Conservation (phyloP, 2,329 filamentous ascomycete genomes). For the Emmonsiellopsis sp. region DNA sequence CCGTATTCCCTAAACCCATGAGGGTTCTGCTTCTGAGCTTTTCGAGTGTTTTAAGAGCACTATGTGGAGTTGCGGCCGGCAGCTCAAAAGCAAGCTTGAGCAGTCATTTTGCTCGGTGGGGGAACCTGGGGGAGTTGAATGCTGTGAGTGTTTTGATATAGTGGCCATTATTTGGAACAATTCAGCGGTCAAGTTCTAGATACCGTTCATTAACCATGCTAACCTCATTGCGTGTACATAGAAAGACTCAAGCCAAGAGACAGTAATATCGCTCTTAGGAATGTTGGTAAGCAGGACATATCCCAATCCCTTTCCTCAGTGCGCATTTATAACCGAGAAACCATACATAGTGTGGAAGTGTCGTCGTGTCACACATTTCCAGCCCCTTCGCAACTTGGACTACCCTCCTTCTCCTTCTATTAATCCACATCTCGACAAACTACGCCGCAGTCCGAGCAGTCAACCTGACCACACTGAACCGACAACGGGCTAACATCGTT, state of each 20-base stretch:
- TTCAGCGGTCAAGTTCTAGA: neutral
- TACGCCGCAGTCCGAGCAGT: conserved; percentile 78
- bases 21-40: conserved; percentile 51
- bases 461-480: conserved; percentile 73
- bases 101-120: conserved; percentile 79
- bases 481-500: conserved; percentile 74
- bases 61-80: conserved; percentile 85
- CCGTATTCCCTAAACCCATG: conserved; percentile 54
- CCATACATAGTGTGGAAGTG: conserved; percentile 52
- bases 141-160: conserved; percentile 44
- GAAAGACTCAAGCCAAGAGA: conserved; percentile 93
- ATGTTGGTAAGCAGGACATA: conserved; percentile 52
- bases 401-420: conserved; percentile 61
- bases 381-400: conserved; percentile 64
- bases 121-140: conserved; percentile 87
- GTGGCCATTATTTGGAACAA: neutral
- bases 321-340: neutral
- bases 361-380: conserved; percentile 69
- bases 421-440: conserved; percentile 73
- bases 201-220: conserved; percentile 1
- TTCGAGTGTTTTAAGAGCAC: conserved; percentile 52
- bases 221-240: conserved; percentile 18
- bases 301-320: neutral
- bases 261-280: conserved; percentile 77
- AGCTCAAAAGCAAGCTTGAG: conserved; percentile 85